A percentile compares a stretch with the other conserved stretches of the same genome.
Conservation (phyloP, 1,284 basidiomycete species). For the Coniferiporia sulphurascens region DNA sequence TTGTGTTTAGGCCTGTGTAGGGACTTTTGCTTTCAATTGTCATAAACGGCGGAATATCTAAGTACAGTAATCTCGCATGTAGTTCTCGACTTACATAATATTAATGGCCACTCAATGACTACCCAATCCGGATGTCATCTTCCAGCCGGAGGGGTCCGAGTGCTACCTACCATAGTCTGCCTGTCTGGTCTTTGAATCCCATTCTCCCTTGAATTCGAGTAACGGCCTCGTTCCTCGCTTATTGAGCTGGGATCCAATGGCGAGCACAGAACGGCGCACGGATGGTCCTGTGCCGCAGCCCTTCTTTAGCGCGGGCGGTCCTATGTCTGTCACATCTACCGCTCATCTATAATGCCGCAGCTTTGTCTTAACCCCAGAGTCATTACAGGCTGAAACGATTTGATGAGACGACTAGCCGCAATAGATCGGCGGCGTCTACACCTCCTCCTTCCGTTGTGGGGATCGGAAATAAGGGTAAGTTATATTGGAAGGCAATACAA, state of each 20-base stretch:
- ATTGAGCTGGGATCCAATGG: neutral
- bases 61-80: too few species aligned
- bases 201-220: too few species aligned
- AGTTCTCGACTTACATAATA: too few species aligned
- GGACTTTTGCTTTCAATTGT: too few species aligned
- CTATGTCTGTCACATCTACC: constrained; percentile 28
- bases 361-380: neutral
- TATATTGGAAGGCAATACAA: constrained; percentile 4
- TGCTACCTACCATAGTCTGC: too few species aligned
- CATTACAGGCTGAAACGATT: constrained; percentile 66
- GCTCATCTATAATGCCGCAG: neutral
- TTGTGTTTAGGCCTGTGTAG: too few species aligned
- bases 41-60: too few species aligned
- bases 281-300: constrained; percentile 6
- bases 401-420: constrained; percentile 68
- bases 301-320: constrained; percentile 35
- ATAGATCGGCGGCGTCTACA: constrained; percentile 53
- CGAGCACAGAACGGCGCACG: neutral
- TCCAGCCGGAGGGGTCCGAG: too few species aligned
- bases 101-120: too few species aligned
- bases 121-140: too few species aligned
- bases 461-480: constrained; percentile 73
- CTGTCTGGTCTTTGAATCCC: too few species aligned
- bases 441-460: constrained; percentile 76
- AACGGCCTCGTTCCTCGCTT: too few species aligned